Conservation (phyloP, 805 yeast genomes). For the Hanseniaspora guilliermondii region DNA sequence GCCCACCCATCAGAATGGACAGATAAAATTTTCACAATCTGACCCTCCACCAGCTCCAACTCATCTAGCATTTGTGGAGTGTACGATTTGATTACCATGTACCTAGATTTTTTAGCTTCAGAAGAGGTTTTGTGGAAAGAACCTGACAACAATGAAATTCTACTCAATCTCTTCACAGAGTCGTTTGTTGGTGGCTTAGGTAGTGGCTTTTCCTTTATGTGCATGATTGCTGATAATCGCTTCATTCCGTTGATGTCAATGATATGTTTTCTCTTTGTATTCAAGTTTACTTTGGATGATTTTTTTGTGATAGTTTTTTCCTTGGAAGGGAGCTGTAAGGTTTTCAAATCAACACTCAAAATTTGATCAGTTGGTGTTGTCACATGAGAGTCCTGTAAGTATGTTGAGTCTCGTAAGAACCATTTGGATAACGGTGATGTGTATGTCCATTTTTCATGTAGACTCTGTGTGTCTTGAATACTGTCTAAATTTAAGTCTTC, state of each 20-base stretch:
- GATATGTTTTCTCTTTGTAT: slow-evolving; percentile 17
- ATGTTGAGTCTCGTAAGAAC: slow-evolving; percentile 25
- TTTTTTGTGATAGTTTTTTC: slow-evolving; percentile 10
- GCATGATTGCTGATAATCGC: slow-evolving; percentile 16
- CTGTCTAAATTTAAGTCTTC: not conserved
- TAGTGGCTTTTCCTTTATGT: slow-evolving; percentile 21
- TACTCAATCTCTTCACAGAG: slow-evolving; percentile 4
- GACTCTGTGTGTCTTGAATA: not conserved
- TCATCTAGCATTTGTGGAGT: slow-evolving; percentile 30
- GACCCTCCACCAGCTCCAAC: slow-evolving; percentile 25
- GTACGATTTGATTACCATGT: slow-evolving; percentile 22
- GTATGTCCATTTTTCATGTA: slow-evolving; percentile 21
- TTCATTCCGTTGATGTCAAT: slow-evolving; percentile 14
- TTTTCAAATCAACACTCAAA: slow-evolving; percentile 23
- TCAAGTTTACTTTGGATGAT: not conserved
- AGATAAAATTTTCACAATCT: slow-evolving; percentile 27
- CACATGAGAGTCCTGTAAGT: slow-evolving; percentile 17
- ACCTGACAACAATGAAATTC: slow-evolving; percentile 3
- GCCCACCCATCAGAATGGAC: slow-evolving; percentile 38
- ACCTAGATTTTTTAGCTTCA: slow-evolving; percentile 4
- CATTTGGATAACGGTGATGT: slow-evolving; percentile 28
- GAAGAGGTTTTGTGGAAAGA: not conserved
- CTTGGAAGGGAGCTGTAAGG: slow-evolving; percentile 21
- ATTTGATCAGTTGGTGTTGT: slow-evolving; percentile 18
- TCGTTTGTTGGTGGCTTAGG: slow-evolving; percentile 10